Base-by-base conservation (phyloP, 805 yeast species). In the Teunomyces stri region DNA sequence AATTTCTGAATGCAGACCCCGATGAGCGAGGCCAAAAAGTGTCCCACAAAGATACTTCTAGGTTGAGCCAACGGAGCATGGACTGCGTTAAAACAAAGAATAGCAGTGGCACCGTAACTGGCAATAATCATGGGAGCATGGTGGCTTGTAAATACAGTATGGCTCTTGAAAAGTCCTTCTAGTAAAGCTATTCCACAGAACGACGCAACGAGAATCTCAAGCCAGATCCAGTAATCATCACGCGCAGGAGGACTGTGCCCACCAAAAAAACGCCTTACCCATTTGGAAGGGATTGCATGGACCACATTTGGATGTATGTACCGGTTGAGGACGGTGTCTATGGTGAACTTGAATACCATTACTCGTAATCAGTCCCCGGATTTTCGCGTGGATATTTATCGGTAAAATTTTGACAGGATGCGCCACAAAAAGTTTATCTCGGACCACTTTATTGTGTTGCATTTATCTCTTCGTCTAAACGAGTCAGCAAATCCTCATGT, bases 41-140 rank as follows among this genome's bases (percentile, higher is more conserved):
- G 84, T 4, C 88, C 88, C 37, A 78, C 34, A 10, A 83, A 42
- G 1, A 82, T 65, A 57, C 78, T 80, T 41, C 88, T 61, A 0
- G 89, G 89, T 64, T 84, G 89, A 1, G 87, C 80, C 40, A 84
- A 62, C 1, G 89, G 88, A 0, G 78, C 76, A 16, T 60, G 72
- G n/a, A 68, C 64, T 1, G 79, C 76, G 56, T 82, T 83, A 62
- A 77, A 84, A 36, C 79, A 65, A 10, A 84, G 65, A 30, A 84
- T 76, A 1, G 87, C 85, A 2, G 83, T 68, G 0, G 89, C 89
- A 0, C 84, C 89, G 52, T 79, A 79, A 51, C 76, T 66, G 2
- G 83, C 84, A 34, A 79, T 65, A n/a, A 80, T 68, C 9, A 69
- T 56, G 3, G 83, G 82, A 0, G 79, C 75, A 44, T 64, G 56